Evolutionary conservation across 2,329 filamentous ascomycete genomes (phyloP), one percentile per base, ranked within the genome.

Genomic region (Paraconiothyrium brasiliense): DNA sequence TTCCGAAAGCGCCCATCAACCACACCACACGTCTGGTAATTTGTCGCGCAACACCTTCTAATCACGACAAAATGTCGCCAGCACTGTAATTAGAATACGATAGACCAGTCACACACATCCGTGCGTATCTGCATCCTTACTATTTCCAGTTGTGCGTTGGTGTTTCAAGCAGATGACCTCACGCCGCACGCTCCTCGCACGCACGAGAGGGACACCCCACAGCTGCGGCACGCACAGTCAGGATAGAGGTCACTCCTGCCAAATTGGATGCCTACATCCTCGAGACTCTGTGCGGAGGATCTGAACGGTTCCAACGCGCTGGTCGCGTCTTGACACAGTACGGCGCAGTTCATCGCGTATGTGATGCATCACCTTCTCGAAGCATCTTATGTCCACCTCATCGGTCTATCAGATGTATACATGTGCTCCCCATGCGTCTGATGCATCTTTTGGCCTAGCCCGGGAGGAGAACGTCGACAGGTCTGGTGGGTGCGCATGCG

Each of bases 171-270:
- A 48, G 46, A 48, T 48, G 46, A 48, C 46, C 46, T 32, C 24
- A 20, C 46, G 46, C 24, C 48, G n/a, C 34, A 52, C 49, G 34
- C 20, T 34, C 30, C 24, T 34, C 30, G 48, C 34, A 27, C 49
- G 20, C 49, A 20, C 30, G 30, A 27, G 49, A 52, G 49, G 10
- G 24, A 39, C 8, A 27, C 49, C 49, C 49, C 49, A 52, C 34
- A 20, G 34, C 49, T 52, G 49, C 49, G 49, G 49, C 49, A 52
- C n/a, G 49, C 49, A 52, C 49, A 34, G 49, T 52, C 49, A 41
- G 49, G 9, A 5, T 9, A 27, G 32, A 27, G 34, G 34, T 39
- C 49, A 30, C 48, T 35, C n/a, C 27, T 30, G 27, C 30, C 47
- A 34, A 20, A 13, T 16, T 50, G 34, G 49, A 41, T 13, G 34